Percentiles rank a stretch among this genome's conserved stretches.
Evolutionary conservation across 31 red algal species (phyloP).

Genomic region (Odonthalia washingtoniensis): DNA sequence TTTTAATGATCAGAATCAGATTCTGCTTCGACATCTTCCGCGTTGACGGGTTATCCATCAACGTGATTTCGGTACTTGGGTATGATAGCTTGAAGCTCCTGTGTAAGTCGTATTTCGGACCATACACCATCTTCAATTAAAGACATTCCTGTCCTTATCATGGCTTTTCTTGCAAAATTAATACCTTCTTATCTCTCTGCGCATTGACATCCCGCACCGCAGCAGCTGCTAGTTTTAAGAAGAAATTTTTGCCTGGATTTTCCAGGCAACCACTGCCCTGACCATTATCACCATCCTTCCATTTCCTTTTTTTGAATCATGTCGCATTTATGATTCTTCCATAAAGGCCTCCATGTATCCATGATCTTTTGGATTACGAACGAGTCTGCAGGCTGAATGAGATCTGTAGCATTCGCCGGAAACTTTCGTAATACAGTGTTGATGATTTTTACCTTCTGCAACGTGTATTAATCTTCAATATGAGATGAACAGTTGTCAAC

Average conservation of each 20-base stretch:
- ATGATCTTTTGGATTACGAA: constrained; percentile 31
- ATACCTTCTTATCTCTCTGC: neutral
- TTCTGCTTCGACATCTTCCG: no score
- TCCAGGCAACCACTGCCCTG: no score
- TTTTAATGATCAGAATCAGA: no score
- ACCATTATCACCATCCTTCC: neutral
- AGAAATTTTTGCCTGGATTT: neutral
- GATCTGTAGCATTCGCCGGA: constrained; percentile 21
- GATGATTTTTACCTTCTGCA: neutral
- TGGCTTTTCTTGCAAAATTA: neutral
- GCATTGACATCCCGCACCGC: neutral
- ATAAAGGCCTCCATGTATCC: neutral
- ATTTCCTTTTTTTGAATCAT: constrained; percentile 3
- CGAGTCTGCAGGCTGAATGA: constrained; percentile 17
- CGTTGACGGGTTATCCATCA: no score
- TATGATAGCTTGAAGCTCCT: neutral
- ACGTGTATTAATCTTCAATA: neutral
- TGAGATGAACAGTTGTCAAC: constrained; percentile 22
- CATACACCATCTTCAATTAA: neutral
- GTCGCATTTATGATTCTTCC: neutral
- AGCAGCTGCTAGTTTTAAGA: neutral
- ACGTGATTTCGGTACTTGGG: neutral
- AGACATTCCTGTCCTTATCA: neutral
- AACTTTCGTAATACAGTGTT: neutral
- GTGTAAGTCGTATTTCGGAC: neutral